A percentile compares a stretch with the other conserved stretches of the same genome.
Conservation (phyloP, 495 filamentous ascomycete genomes). For the Daldinia childiae region DNA sequence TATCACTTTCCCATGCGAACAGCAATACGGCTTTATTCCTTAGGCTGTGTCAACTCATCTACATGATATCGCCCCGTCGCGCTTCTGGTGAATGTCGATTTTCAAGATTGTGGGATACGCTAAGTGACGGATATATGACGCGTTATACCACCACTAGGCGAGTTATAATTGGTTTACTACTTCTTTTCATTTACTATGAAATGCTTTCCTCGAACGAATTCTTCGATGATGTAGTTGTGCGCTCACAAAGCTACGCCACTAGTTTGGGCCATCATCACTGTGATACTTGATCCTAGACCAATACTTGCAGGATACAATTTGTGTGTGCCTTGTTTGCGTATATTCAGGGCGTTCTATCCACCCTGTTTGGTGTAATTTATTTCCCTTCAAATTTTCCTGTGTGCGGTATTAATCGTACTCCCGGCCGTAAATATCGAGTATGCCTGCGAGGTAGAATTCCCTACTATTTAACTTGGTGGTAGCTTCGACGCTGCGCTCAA, state of each 20-base stretch:
- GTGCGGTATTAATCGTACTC: neutral
- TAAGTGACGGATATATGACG: slow-evolving; percentile 21
- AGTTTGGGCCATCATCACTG: neutral
- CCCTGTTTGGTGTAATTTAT: neutral
- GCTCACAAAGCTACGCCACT: neutral
- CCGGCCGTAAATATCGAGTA: neutral
- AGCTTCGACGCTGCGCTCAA: neutral
- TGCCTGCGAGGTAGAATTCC: neutral
- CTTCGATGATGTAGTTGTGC: neutral
- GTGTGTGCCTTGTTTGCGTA: neutral
- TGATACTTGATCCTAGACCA: neutral
- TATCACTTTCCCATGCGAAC: neutral
- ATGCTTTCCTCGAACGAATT: neutral
- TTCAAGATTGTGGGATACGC: neutral
- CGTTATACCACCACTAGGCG: neutral
- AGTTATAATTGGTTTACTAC: neutral
- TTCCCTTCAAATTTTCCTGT: neutral
- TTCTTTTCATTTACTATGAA: neutral
- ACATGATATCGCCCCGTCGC: neutral
- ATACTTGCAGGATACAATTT: neutral
- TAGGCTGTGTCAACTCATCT: neutral
- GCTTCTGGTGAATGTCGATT: neutral
- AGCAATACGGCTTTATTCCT: neutral
- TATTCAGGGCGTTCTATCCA: neutral
- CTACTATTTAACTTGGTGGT: neutral